Base-by-base conservation (phyloP, 2,329 filamentous ascomycete species). In the Chalaropsis thielavioides region DNA sequence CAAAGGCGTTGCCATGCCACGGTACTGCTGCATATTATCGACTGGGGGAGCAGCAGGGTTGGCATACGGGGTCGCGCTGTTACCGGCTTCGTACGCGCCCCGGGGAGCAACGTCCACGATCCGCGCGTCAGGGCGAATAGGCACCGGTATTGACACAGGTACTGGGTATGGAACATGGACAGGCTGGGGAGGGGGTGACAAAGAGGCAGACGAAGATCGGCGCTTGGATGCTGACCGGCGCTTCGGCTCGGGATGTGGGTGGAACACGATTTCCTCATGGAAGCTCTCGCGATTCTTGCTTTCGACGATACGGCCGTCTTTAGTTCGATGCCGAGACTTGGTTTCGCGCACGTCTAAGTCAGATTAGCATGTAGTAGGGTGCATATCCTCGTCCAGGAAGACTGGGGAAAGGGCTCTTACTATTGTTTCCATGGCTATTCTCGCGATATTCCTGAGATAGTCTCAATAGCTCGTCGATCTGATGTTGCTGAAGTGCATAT, bases 391-490 rank as follows among this genome's bases (percentile, higher is more conserved):
- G 11, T 22, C 19, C 10, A 24, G 19, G 13, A 27, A 22, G 59
- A 27, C 22, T 19, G 19, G 43, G 17, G 40, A 27, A 17, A 19
- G 22, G 3, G 19, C 13, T 44, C 61, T 31, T 56, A 44, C 61
- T 43, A 5, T 19, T 22, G 24, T 63, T 35, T 35, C 62, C 40
- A 71, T 70, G 83, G 81, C n/a, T 22, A 13, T 13, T 78, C 71
- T 82, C 81, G 72, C 81, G 85, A 75, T 90, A 91, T 40, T 87
- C 84, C 71, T 91, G 88, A 74, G 90, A 95, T 61, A 91, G 79
- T 71, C 84, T 87, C 70, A 96, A 88, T 56, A 96, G 80, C 71
- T 95, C 88, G 70, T 96, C 91, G 68, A 96, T 96, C 70, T 96
- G 90, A 19, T 92, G 85, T 70, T 95, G 92, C 17, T 90, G 89